Percentiles rank a stretch among this genome's conserved stretches.
Conservation (phyloP, 2,329 filamentous ascomycete genomes). For the Tolypocladium pustulatum region DNA sequence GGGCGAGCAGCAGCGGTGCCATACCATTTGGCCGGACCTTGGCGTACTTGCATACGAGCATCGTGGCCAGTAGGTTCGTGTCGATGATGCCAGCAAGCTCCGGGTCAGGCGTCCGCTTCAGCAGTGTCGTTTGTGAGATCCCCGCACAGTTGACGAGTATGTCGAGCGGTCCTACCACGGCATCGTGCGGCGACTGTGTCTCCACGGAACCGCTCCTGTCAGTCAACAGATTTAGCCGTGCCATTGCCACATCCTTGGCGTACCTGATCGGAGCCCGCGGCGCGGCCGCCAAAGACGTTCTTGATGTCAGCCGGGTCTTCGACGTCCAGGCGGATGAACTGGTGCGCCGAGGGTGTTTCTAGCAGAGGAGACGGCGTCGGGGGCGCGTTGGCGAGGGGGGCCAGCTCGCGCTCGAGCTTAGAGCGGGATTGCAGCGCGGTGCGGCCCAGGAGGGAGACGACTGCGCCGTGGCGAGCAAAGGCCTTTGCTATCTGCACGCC, state of each 20-base stretch:
- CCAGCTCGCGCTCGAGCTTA: constrained; percentile 21
- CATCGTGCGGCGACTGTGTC: not conserved
- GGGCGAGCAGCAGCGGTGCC: not conserved
- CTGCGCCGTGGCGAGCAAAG: constrained; percentile 53
- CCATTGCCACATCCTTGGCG: not conserved
- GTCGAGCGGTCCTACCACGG: constrained; percentile 26
- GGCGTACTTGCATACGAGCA: constrained; percentile 46
- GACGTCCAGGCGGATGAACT: constrained; percentile 24
- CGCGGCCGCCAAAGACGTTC: constrained; percentile 13
- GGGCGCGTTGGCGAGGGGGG: constrained; percentile 10
- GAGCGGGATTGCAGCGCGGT: constrained; percentile 34
- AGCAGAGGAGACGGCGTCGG: not conserved
- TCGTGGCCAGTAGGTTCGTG: constrained; percentile 61
- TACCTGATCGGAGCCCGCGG: not conserved
- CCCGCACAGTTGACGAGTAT: constrained; percentile 76
- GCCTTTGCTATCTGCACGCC: constrained; percentile 55
- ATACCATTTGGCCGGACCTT: constrained; percentile 21
- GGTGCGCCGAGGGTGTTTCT: constrained; percentile 15
- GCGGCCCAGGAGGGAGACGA: constrained; percentile 51
- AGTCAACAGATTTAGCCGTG: not conserved
- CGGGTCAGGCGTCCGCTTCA: constrained; percentile 41
- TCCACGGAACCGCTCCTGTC: not conserved
- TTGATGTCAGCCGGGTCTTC: constrained; percentile 17
- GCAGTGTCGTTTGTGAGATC: constrained; percentile 52
- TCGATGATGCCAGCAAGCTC: constrained; percentile 49